These are phyloP conservation scores for Chlorella vulgaris DNA, from an alignment of 139 green algal species.

Conservation along the genomic window DNA sequence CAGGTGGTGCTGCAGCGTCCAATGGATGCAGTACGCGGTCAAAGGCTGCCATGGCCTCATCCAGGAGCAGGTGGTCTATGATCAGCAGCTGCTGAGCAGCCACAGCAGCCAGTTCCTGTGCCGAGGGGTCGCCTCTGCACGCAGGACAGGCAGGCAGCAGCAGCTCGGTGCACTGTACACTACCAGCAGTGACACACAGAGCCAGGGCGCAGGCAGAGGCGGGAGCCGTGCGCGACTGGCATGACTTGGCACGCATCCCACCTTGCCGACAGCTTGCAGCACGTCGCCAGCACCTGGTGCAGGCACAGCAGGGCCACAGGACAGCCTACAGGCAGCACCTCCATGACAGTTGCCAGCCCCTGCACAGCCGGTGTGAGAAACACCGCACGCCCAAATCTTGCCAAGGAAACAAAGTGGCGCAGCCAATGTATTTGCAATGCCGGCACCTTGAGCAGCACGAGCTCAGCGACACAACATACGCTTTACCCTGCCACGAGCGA, in stretches of 20 bases:
- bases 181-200: background rate
- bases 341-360: slow-evolving; percentile 35
- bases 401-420: background rate
- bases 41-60: background rate
- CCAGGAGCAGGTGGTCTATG: slow-evolving; percentile 7
- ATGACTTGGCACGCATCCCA: background rate
- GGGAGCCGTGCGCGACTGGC: background rate
- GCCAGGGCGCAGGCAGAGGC: background rate
- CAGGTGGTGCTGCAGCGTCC: too few species aligned
- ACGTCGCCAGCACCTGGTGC: slow-evolving; percentile 23
- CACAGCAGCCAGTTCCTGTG: background rate
- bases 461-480: background rate
- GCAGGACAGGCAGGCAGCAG: too few species aligned
- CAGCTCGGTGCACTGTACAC: too few species aligned
- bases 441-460: background rate
- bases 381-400: background rate
- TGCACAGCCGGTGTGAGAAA: background rate
- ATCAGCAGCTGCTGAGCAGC: slow-evolving; percentile 32
- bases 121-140: background rate
- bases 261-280: slow-evolving; percentile 11
- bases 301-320: slow-evolving; percentile 34
- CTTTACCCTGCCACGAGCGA: background rate
- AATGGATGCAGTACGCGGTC: background rate
- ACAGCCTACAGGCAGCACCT: slow-evolving; percentile 40
- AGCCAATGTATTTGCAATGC: too few species aligned